Conservation (phyloP, 768 basidiomycete species). For the Russula olivacea region DNA sequence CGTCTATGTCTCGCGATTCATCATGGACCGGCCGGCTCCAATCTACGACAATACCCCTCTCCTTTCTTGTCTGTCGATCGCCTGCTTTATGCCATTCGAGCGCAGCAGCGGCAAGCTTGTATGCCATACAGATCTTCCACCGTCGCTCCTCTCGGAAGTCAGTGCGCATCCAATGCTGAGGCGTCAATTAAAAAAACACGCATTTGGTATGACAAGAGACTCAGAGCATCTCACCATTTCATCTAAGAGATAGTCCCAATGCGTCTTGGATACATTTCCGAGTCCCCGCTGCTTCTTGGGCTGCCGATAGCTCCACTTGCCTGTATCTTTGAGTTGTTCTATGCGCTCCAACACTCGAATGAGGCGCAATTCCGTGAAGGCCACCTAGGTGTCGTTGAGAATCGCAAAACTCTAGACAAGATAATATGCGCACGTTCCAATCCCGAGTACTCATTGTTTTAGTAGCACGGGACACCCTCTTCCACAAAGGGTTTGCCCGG, state of each 20-base stretch:
- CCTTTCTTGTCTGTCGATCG: constrained; percentile 55
- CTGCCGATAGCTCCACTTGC: constrained; percentile 89
- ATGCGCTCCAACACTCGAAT: constrained; percentile 78
- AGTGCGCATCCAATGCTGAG: constrained; percentile 90
- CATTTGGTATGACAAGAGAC: constrained; percentile 4
- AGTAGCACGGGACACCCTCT: constrained; percentile 57
- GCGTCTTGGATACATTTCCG: constrained; percentile 67
- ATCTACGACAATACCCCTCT: constrained; percentile 59
- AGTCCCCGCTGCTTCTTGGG: constrained; percentile 89
- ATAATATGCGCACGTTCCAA: constrained; percentile 59
- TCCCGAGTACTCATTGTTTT: constrained; percentile 78
- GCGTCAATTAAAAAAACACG: not conserved
- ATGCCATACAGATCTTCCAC: constrained; percentile 87
- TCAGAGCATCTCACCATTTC: constrained; percentile 68
- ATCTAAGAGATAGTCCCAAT: constrained; percentile 95
- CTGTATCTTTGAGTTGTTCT: constrained; percentile 71
- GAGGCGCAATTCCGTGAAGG: constrained; percentile 71
- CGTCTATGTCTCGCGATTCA: constrained; percentile 35
- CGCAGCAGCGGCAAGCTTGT: constrained; percentile 73
- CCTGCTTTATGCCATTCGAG: constrained; percentile 82
- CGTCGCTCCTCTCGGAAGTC: constrained; percentile 92
- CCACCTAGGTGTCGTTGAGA: constrained; percentile 45
- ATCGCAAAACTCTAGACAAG: not conserved
- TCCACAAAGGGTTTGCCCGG: constrained; percentile 70
- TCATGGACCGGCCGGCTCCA: constrained; percentile 49